Evolutionary conservation across 2,329 filamentous ascomycete species (phyloP).

Genomic region (Mycocentrospora acerina): DNA sequence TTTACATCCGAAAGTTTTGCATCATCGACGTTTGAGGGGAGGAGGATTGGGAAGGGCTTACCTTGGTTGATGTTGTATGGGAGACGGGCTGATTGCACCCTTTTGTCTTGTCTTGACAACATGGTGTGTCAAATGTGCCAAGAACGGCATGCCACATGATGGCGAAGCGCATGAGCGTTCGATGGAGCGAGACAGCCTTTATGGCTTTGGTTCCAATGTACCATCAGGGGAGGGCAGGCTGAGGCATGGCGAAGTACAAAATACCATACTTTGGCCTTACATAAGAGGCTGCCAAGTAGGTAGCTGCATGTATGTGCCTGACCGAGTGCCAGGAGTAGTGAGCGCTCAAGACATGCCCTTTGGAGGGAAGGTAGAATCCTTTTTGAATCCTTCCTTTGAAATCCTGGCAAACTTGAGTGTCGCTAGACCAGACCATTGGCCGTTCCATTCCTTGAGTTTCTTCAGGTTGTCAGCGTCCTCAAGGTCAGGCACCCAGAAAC

Average conservation of each 20-base stretch:
- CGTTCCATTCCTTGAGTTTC: conserved; percentile 73
- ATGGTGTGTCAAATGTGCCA: too few relatives aligned
- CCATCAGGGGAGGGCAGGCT: too few relatives aligned
- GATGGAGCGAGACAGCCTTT: too few relatives aligned
- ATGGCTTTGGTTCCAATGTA: too few relatives aligned
- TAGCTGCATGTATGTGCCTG: background rate
- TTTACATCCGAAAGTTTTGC: conserved; percentile 98
- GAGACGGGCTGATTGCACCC: conserved; percentile 47
- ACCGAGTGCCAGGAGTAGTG: too few relatives aligned
- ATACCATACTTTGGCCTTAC: too few relatives aligned
- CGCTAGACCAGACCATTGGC: conserved; percentile 78
- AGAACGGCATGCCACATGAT: too few relatives aligned
- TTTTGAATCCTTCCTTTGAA: conserved; percentile 62
- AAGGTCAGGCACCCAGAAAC: conserved; percentile 86
- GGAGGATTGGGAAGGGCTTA: conserved; percentile 61
- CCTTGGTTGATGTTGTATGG: conserved; percentile 94
- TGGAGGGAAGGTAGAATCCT: conserved; percentile 78
- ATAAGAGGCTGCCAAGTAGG: too few relatives aligned
- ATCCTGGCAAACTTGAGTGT: conserved; percentile 77
- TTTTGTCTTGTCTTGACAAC: too few relatives aligned
- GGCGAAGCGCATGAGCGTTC: too few relatives aligned
- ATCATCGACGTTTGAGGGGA: conserved; percentile 63
- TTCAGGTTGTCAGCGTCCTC: conserved; percentile 64
- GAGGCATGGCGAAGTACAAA: too few relatives aligned
- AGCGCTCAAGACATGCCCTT: conserved; percentile 41